Evolutionary conservation across 768 basidiomycete species (phyloP), one percentile per base, ranked within the genome.

Genomic region (Tricholoma bakamatsutake): DNA sequence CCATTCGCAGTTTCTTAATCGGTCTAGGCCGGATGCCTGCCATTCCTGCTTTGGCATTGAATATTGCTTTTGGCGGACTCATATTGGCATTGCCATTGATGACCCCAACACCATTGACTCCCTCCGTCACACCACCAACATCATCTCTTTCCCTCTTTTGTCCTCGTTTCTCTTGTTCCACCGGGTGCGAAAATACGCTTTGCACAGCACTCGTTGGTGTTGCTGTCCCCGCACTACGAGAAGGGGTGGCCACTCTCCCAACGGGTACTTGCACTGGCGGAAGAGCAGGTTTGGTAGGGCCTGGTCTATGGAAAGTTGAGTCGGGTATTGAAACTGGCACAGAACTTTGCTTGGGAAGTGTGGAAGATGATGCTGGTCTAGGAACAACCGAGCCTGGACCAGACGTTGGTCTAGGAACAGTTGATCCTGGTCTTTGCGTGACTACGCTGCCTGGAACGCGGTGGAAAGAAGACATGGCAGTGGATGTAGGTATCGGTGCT

Each of bases 1-100:
- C 88, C 82, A 87, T 75, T 58, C 85, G 78, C 64, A 83, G 86
- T 70, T 87, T 90, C 78, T 90, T 90, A 42, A 84, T 64, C 18
- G 88, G 88, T 60, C 88, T 76, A 28, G 87, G 86, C 54, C 84
- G 75, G 12, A 77, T 79, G 46, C 76, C 80, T 7, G 74, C 76
- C 35, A 73, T 75, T 15, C 86, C 87, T 9, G 84, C 81, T 62
- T 81, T 82, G 27, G 83, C 78, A 61, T 78, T 78, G 13, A 80
- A 62, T 13, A 77, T 67, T 33, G 70, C 61, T 57, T 65, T 70
- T 42, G 74, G 64, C n/a, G 60, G 59, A 57, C 64, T 59, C 30
- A 60, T 65, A 53, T 51, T 57, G 12, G 53, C n/a, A 48, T 55
- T 51, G 40, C 62, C 63, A 51, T 62, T 67, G 18, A 61, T 64